phyloP scores from a whole-genome alignment of 495 filamentous ascomycete species.

The Xylaria sp. region DNA sequence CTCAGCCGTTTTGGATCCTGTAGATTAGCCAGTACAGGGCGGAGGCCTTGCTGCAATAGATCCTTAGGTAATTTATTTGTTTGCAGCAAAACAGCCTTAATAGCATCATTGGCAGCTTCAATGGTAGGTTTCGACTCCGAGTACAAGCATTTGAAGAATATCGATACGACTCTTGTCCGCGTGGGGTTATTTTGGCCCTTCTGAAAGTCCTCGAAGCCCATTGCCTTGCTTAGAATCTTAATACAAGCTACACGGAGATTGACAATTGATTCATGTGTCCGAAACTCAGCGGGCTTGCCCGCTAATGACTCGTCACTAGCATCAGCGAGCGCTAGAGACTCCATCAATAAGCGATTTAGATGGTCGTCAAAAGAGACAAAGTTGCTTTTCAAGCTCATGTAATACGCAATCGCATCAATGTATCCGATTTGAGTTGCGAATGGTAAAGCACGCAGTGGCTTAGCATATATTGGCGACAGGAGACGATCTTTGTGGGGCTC shows the following conservation, averaged over 20 bases:
- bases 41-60: constrained; percentile 88
- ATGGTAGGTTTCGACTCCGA: constrained; percentile 90
- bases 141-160: constrained; percentile 98
- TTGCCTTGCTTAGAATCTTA: constrained; percentile 87
- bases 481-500: constrained; percentile 86
- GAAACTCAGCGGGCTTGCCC: constrained; percentile 83
- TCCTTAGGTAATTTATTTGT: constrained; percentile 95
- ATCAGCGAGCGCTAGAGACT: constrained; percentile 90
- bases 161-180: constrained; percentile 82
- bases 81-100: constrained; percentile 83
- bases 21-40: constrained; percentile 93
- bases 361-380: constrained; percentile 90
- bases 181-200: constrained; percentile 71
- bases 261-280: constrained; percentile 88
- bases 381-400: constrained; percentile 81
- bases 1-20: constrained; percentile 92
- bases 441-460: constrained; percentile 89
- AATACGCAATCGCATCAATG: constrained; percentile 96
- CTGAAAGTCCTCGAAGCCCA: constrained; percentile 88
- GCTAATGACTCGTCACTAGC: constrained; percentile 89
- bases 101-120: constrained; percentile 87
- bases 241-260: constrained; percentile 94
- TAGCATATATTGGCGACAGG: constrained; percentile 87
- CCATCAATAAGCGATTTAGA: constrained; percentile 86
- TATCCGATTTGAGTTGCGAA: constrained; percentile 95